Evolutionary conservation across 192 early-diverging fungal species (phyloP), one percentile per base, ranked within the genome.

Genomic region (Linnemannia elongata): DNA sequence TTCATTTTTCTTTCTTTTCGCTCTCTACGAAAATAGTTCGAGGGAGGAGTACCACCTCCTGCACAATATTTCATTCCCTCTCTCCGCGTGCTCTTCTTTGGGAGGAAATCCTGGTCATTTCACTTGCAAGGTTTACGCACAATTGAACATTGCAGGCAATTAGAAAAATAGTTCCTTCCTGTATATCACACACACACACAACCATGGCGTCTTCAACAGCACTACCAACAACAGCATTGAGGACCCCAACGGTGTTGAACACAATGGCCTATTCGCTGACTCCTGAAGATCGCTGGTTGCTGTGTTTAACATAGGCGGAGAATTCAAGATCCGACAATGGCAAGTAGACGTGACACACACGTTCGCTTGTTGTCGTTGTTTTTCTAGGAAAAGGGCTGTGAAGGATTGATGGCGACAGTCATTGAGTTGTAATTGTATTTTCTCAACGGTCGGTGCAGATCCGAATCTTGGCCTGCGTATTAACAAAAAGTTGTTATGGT

Each of bases 11-110:
- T 2, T 27, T 57, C 22, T 9, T 49, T 10, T 66, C 60, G 10
- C 12, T 66, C 60, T 33, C 60, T 66, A 66, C 27, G 60, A 66
- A 66, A 33, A 66, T 66, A 66, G 60, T 12, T 66, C 60, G 49
- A 52, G 1, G 60, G 60, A 27, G 55, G 55, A 63, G 30, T 30
- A 30, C 12, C 9, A 30, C 24, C 60, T 66, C 60, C 60, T 66
- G n/a, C 55, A 57, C 27, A 20, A 57, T 27, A n/a, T 27, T 30
- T 63, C 27, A 33, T 66, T 30, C 27, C 3, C 15, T 27, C 30
- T 15, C 60, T 30, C 27, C 60, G 30, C 27, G 60, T 33, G 30
- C 60, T 66, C 60, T 15, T 33, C 5, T 15, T 27, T 39, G 38
- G 38, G 38, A 8, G 2, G 60, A 66, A 22, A 17, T 52, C 49